phyloP scores from a whole-genome alignment of 2,329 filamentous ascomycete species.

The Epichloe brachyelytri region DNA sequence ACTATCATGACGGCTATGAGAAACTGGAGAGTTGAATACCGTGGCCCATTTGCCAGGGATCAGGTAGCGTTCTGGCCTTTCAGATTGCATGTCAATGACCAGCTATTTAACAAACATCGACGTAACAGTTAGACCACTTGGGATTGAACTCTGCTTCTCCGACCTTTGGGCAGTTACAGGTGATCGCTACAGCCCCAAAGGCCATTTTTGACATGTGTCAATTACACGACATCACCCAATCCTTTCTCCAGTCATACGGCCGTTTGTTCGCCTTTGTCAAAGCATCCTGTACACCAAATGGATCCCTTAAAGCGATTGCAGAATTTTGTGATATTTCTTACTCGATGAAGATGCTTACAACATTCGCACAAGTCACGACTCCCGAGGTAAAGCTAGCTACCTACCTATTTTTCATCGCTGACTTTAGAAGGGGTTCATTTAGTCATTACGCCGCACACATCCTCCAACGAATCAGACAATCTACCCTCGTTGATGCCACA shows the following conservation, averaged over 20 bases:
- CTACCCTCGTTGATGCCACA: constrained; percentile 8
- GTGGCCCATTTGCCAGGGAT: constrained; percentile 5
- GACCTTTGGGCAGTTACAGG: constrained; percentile 16
- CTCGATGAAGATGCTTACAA: constrained; percentile 27
- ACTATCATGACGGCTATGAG: constrained; percentile 30
- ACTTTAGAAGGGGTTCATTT: constrained; percentile 13
- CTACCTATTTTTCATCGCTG: not conserved
- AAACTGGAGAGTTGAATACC: constrained; percentile 28
- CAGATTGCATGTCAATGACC: not conserved
- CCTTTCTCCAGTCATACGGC: constrained; percentile 33
- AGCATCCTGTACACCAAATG: constrained; percentile 26
- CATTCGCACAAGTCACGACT: constrained; percentile 16
- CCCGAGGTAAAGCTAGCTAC: constrained; percentile 13
- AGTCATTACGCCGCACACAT: constrained; percentile 9
- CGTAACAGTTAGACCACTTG: not conserved
- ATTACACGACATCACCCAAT: constrained; percentile 17
- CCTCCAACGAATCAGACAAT: constrained; percentile 4
- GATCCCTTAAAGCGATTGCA: constrained; percentile 32
- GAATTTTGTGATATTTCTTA: constrained; percentile 40
- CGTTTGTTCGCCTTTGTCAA: constrained; percentile 39
- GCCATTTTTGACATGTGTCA: constrained; percentile 18
- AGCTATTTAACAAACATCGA: not conserved
- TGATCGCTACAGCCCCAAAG: constrained; percentile 14
- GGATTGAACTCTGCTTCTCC: not conserved
- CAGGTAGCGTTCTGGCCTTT: not conserved